Base-by-base conservation (phyloP, 176 grass and related monocot genomes). In the Alloteropsis semialata region DNA sequence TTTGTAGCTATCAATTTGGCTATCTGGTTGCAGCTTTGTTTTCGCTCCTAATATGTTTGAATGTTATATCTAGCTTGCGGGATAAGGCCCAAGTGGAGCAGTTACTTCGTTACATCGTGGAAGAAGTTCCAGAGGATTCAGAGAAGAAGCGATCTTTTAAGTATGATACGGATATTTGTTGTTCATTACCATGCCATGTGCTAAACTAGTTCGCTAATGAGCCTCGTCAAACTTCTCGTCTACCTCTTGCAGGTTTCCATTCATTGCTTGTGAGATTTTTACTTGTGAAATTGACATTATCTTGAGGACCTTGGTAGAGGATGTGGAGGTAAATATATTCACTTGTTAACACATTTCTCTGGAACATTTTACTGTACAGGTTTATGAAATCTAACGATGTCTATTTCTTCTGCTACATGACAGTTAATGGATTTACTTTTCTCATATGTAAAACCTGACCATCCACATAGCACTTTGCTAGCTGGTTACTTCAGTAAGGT, bases 401-500 rank as follows among this genome's bases (percentile, higher is more conserved):
- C 36, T 29, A 41, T 51, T 44, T 54, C 67, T 84, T 65, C 43
- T 93, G 77, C 42, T 87, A 36, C 25, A 59, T 79, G n/a, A 29
- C 80, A 96, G 93, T 72, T 96, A 84, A 93, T 96, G 90, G 82
- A 92, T 89, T 80, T 93, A 29, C 77, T 96, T 33, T 96, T 96
- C 83, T 96, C 93, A 36, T 93, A 91, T 75, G 42, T 96, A 55
- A 96, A 91, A 80, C 90, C 88, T 65, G 93, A 89, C 70, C 88
- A 93, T 66, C 62, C 79, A 14, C 93, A 91, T 87, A 87, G 83
- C 55, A 86, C 90, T 24, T 68, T 91, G 48, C 70, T 91, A 65
- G 88, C 93, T 82, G 90, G 93, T 80, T 96, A 96, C 78, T 96
- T 96, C 77, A 96, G 93, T 76, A 96, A 96, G 88, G 93, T 96